Base-by-base conservation (phyloP, 805 yeast species). In the Zygoascus tannicola region DNA sequence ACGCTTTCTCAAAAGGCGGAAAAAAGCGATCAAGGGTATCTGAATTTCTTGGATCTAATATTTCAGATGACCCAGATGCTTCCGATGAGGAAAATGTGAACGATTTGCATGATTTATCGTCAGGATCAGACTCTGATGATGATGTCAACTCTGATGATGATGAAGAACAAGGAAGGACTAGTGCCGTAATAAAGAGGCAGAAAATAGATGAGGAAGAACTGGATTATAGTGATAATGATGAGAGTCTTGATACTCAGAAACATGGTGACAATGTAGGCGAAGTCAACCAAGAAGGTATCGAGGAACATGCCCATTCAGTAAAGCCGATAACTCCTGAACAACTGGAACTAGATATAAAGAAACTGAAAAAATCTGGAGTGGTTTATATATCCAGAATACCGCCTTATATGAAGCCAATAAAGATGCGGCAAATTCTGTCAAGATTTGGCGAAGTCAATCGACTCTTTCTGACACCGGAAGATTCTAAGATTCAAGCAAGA, bases 361-460 rank as follows among this genome's bases (percentile, higher is more conserved):
- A 75, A 51, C 65, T 80, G 33, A 77, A 80, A 44, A 79, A 75
- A 54, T 80, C 95, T 0, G 98, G 98, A 4, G 96, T 92, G 1
- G 81, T 94, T n/a, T 92, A 92, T 54, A 63, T 92, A 2, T 87
- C 97, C 0, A 75, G 81, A 40, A 75, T 92, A 7, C 98, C 98
- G 0, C 98, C 98, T 21, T 92, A 83, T 59, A 92, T 92, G 98
- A 88, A 88, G 59, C 97, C 98, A 1, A 76, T 81, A 1, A 92
- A 87, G 59, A 69, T 92, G 64, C 73, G 94, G 55, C 92, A 87
- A 41, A 74, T 92, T 10, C 67, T 92, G 28, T 63, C 79, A 3
- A 69, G 85, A 49, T 92, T 90, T 64, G 98, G 98, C 8, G 78
- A 77, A 47, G 73, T 90, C n/a, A 95, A 85, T 55, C 70, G 97